Conservation (phyloP, 306 rosid species). For the Lathyrus aphaca region DNA sequence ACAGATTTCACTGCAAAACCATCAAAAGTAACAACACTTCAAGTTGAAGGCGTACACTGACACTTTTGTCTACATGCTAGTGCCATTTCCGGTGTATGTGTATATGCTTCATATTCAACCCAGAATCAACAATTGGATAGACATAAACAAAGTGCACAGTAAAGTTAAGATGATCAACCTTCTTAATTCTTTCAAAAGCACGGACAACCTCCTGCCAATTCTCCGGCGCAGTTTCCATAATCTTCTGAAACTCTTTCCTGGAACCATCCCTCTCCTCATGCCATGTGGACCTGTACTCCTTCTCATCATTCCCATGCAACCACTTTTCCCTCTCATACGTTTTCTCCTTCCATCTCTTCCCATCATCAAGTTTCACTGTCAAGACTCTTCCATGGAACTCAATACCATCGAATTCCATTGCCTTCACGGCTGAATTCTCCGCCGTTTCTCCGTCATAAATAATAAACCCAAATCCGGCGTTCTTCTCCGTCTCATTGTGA, state of each 20-base stretch:
- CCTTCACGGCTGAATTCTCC: slow-evolving; percentile 68
- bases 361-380: slow-evolving; percentile 86
- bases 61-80: background rate
- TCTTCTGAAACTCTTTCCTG: slow-evolving; percentile 58
- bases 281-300: slow-evolving; percentile 69
- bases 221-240: slow-evolving; percentile 83
- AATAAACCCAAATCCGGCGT: slow-evolving; percentile 82
- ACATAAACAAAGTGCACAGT: background rate
- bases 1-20: background rate
- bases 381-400: slow-evolving; percentile 85
- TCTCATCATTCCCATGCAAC: slow-evolving; percentile 56
- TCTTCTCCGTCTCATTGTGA: slow-evolving; percentile 55
- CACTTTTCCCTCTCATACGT: slow-evolving; percentile 59
- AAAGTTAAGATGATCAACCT: slow-evolving; percentile 54
- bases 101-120: slow-evolving; percentile 11
- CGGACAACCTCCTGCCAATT: slow-evolving; percentile 90
- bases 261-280: slow-evolving; percentile 79
- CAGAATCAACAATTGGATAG: background rate
- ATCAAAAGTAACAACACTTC: background rate
- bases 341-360: slow-evolving; percentile 71
- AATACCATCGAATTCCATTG: slow-evolving; percentile 90
- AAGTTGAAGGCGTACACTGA: background rate
- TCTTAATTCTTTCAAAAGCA: slow-evolving; percentile 69
- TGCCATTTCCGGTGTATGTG: background rate
- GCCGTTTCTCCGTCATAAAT: slow-evolving; percentile 59